Evolutionary conservation across 768 basidiomycete genomes (phyloP).

Genomic region (Jaapia argillacea): DNA sequence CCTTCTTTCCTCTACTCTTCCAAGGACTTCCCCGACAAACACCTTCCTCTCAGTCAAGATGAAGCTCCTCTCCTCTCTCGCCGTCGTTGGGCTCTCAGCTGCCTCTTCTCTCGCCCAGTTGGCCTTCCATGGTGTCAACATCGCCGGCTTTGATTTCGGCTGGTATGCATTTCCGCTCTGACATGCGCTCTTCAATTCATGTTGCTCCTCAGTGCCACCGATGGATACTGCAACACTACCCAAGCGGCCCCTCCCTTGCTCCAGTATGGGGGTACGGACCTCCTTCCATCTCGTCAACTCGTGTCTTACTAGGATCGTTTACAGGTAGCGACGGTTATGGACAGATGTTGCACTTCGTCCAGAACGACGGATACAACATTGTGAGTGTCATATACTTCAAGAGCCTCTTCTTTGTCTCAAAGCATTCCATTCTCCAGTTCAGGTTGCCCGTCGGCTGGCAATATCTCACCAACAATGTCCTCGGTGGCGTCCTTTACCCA

Average conservation of each 20-base stretch:
- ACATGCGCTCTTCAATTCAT: neutral
- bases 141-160: neutral
- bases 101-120: neutral
- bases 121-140: neutral
- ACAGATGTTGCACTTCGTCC: neutral
- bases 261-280: slow-evolving; percentile 33
- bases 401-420: no score
- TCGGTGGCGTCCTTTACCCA: slow-evolving; percentile 37
- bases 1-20: no score
- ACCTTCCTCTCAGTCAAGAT: no score
- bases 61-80: neutral
- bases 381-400: neutral
- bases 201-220: neutral
- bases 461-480: slow-evolving; percentile 23
- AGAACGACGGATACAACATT: neutral
- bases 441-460: slow-evolving; percentile 9
- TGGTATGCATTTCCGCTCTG: neutral
- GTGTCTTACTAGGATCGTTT: slow-evolving; percentile 15
- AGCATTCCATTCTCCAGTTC: slow-evolving; percentile 19
- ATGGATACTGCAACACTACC: slow-evolving; percentile 1
- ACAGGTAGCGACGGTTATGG: neutral
- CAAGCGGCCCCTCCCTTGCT: slow-evolving; percentile 26
- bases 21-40: no score
- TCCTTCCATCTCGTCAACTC: slow-evolving; percentile 35
- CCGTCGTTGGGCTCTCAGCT: neutral